phyloP scores from a whole-genome alignment of 257 asterid species.

The Primulina tabacum region DNA sequence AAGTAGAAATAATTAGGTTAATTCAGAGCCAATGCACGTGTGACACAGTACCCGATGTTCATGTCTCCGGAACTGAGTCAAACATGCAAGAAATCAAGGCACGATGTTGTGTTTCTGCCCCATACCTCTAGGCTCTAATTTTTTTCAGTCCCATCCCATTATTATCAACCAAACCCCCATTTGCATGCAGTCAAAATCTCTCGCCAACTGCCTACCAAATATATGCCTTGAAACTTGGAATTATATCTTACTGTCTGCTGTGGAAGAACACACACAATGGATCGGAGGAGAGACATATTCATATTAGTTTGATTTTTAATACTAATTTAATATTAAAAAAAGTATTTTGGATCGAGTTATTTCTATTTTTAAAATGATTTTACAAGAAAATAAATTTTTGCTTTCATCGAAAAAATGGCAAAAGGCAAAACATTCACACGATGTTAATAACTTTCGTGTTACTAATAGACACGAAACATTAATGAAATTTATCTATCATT shows the following conservation, averaged over 20 bases:
- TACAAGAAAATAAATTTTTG: too few relatives aligned
- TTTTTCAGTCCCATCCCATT: not conserved
- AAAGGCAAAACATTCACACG: too few relatives aligned
- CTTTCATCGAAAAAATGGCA: too few relatives aligned
- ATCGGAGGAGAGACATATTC: not conserved
- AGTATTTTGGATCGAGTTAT: too few relatives aligned
- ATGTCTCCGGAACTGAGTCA: conserved; percentile 26
- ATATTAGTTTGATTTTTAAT: not conserved
- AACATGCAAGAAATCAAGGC: conserved; percentile 27
- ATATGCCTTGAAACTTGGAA: conserved; percentile 8
- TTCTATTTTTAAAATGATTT: too few relatives aligned
- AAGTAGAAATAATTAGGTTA: not conserved
- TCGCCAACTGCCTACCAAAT: not conserved
- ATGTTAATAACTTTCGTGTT: too few relatives aligned
- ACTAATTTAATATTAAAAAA: not conserved
- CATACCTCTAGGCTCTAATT: conserved; percentile 35
- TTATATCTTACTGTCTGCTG: not conserved
- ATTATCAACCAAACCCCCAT: not conserved
- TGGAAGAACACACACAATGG: not conserved
- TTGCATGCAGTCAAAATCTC: conserved; percentile 13
- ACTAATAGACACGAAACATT: too few relatives aligned
- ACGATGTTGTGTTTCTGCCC: conserved; percentile 29
- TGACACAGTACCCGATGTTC: conserved; percentile 38
- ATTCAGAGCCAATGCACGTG: conserved; percentile 51
- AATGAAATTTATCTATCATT: too few relatives aligned